Percentiles rank a stretch among this genome's conserved stretches.
phyloP scores from a whole-genome alignment of 202 grass and related monocot species.

The Zizania palustris region DNA sequence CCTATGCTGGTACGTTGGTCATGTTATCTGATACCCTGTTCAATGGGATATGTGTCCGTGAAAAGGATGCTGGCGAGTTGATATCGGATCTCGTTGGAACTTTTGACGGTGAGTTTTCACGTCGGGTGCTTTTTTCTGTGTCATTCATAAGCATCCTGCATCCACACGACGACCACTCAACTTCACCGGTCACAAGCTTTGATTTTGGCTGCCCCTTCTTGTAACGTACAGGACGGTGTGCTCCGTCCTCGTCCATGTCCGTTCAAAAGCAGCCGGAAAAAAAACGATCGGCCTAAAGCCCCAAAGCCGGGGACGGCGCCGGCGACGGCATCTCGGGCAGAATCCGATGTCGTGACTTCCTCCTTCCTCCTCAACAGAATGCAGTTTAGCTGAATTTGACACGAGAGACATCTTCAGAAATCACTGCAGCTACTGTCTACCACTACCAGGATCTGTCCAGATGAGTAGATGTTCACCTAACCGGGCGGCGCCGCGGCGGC shows the following conservation, averaged over 20 bases:
- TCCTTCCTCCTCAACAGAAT: not conserved
- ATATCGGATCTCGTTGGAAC: too few relatives aligned
- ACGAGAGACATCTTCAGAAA: not conserved
- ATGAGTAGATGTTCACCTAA: not conserved
- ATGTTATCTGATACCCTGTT: too few relatives aligned
- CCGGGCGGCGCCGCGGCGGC: not conserved
- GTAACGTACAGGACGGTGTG: too few relatives aligned
- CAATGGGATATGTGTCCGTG: too few relatives aligned
- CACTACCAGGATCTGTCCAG: not conserved
- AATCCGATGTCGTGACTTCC: constrained; percentile 8
- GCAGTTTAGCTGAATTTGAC: not conserved
- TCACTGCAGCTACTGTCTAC: not conserved
- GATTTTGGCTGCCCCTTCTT: too few relatives aligned
- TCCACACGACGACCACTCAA: too few relatives aligned
- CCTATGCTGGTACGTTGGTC: not conserved
- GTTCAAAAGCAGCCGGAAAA: not conserved
- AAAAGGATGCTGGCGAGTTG: too few relatives aligned
- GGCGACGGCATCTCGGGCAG: not conserved
- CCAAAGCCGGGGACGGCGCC: not conserved
- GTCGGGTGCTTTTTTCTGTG: too few relatives aligned
- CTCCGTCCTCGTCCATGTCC: not conserved
- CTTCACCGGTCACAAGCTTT: too few relatives aligned
- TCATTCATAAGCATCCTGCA: too few relatives aligned
- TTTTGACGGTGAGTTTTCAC: too few relatives aligned
- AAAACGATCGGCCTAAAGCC: not conserved